Evolutionary conservation across 2,329 filamentous ascomycete genomes (phyloP), one percentile per base, ranked within the genome.

Genomic region (Chrysoporthe cubensis): DNA sequence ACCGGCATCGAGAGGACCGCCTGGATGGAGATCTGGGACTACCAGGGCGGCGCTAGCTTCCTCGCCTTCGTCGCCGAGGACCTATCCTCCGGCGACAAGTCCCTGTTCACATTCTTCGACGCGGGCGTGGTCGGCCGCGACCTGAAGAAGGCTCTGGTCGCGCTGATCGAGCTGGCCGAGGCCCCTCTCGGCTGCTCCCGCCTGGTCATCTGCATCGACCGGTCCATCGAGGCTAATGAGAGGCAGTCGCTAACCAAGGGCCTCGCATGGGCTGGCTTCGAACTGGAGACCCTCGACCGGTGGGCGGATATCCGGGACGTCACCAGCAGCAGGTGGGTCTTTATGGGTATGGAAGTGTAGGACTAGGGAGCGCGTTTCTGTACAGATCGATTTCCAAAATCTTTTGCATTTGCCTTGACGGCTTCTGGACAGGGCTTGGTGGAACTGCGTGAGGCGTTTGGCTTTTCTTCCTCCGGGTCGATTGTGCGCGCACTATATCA

Each of bases 201-300:
- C 76, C 87, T 97, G 70, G 88, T 96, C 71, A 88, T 94, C 74
- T 94, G 92, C 79, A 85, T 97, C 71, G 93, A 95, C 78, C 91
- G 93, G 71, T 83, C 83, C 58, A 87, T 90, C 71, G 84, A 87
- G 50, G 80, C 84, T 37, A 81, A 85, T 68, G 88, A 92, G 70
- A 83, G 87, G 67, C 87, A 90, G 73, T 84, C 89, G 68, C 83
- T 95, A 73, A 88, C 91, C 75, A 93, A 91, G 78, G 94, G 93
- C 75, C 86, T 97, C 63, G 92, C 94, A 77, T 97, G 94, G 94
- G 94, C 96, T 71, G 94, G 94, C 66, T 97, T 97, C 76, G 91
- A 92, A 76, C 86, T 95, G 72, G 89, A 88, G 62, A 95, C 92
- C 34, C 84, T 97, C 56, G 90, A 94, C 73, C 86, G 88, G 73